Percentiles rank a stretch among this genome's conserved stretches.
These are phyloP conservation scores for Lachancea quebecensis DNA, from an alignment of 805 yeast species.

Conservation along the genomic window DNA sequence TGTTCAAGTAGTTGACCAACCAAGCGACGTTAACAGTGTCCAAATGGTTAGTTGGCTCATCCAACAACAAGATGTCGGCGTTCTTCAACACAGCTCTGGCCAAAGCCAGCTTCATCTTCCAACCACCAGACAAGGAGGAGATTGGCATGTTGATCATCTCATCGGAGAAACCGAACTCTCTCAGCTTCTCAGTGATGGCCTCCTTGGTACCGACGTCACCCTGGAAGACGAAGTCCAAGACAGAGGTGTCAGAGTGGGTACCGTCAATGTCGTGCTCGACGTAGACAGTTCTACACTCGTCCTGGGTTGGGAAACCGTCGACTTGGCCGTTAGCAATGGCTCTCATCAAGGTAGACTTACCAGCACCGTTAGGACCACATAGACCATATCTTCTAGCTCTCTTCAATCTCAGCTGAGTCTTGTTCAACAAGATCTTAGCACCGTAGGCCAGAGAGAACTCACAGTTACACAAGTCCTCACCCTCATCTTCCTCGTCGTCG, in stretches of 20 bases:
- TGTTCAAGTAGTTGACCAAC: slow-evolving; percentile 98
- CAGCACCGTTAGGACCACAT: slow-evolving; percentile 99
- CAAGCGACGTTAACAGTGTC: slow-evolving; percentile 99
- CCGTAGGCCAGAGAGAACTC: slow-evolving; percentile 99
- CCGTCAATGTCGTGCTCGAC: slow-evolving; percentile 99
- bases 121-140: slow-evolving; percentile 98
- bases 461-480: slow-evolving; percentile 99
- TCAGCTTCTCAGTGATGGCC: slow-evolving; percentile 64
- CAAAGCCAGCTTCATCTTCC: slow-evolving; percentile 99
- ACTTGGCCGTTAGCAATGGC: slow-evolving; percentile 97
- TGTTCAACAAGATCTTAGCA: slow-evolving; percentile 99
- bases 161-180: slow-evolving; percentile 87
- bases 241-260: slow-evolving; percentile 93
- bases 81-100: slow-evolving; percentile 99
- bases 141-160: slow-evolving; percentile 93
- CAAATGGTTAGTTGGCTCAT: slow-evolving; percentile 99
- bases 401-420: slow-evolving; percentile 97
- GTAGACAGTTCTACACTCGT: slow-evolving; percentile 97
- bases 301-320: slow-evolving; percentile 99
- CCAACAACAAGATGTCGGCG: slow-evolving; percentile 95
- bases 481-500: slow-evolving; percentile 97
- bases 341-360: slow-evolving; percentile 98
- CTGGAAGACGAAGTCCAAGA: slow-evolving; percentile 76
- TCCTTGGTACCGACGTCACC: slow-evolving; percentile 75
- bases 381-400: slow-evolving; percentile 99